Conservation (phyloP, 2,329 filamentous ascomycete genomes). For the Trichoderma koningii region DNA sequence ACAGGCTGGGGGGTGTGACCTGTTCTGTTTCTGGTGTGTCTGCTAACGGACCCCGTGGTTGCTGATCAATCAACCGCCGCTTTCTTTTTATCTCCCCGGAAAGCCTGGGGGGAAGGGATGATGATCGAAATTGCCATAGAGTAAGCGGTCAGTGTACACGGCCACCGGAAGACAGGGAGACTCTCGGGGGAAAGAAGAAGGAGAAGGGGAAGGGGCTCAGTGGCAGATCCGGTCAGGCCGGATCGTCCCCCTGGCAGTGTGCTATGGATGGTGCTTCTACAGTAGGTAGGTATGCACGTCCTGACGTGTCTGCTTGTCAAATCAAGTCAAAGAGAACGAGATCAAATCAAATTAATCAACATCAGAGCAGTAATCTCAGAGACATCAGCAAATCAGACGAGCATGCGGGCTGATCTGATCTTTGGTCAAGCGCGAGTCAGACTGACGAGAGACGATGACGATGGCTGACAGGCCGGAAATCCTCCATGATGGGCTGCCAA, state of each 20-base stretch:
- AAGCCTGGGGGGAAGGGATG: neutral
- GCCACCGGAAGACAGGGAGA: neutral
- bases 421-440: conserved; percentile 11
- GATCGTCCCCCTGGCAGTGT: conserved; percentile 9
- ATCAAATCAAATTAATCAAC: neutral
- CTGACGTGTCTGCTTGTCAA: neutral
- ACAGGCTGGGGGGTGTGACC: neutral
- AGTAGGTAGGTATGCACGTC: too few species aligned
- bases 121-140: conserved; percentile 1
- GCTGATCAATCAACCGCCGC: conserved; percentile 21
- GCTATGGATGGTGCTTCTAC: neutral
- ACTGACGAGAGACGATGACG: conserved; percentile 23
- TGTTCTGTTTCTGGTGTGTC: neutral
- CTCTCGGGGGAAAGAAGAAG: too few species aligned
- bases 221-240: conserved; percentile 21
- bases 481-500: neutral
- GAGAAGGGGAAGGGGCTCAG: conserved; percentile 3
- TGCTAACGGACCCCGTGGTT: conserved; percentile 1
- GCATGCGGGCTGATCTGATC: conserved; percentile 15
- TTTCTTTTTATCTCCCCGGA: neutral
- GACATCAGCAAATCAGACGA: neutral
- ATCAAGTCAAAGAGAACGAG: neutral
- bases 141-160: neutral
- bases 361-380: too few species aligned
- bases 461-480: neutral